Evolutionary conservation across 805 yeast genomes (phyloP).

Genomic region (Ogataea methylovora): DNA sequence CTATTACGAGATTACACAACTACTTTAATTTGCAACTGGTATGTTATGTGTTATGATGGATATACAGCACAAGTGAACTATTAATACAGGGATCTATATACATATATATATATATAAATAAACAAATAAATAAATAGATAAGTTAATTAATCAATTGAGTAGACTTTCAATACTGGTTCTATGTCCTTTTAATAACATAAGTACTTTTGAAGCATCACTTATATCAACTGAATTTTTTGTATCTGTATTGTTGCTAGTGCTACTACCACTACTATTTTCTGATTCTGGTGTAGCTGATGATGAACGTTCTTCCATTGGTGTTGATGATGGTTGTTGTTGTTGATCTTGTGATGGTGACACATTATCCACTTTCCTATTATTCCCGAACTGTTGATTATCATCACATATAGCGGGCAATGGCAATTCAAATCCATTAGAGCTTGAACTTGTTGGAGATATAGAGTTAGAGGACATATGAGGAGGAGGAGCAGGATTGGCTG

Average conservation of each 20-base stretch:
- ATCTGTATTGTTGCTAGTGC: not conserved
- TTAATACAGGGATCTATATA: too few relatives aligned
- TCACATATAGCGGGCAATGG: constrained; percentile 22
- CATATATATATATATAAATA: too few relatives aligned
- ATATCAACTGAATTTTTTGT: constrained; percentile 2
- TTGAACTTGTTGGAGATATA: too few relatives aligned
- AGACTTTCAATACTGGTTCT: constrained; percentile 13
- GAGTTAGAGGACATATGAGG: not conserved
- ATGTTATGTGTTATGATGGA: too few relatives aligned
- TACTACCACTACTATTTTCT: too few relatives aligned
- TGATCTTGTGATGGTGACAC: constrained; percentile 1
- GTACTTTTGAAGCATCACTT: constrained; percentile 11
- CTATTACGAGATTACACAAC: too few relatives aligned
- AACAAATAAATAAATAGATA: too few relatives aligned
- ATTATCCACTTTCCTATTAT: too few relatives aligned
- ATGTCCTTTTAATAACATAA: constrained; percentile 10
- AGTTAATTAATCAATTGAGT: constrained; percentile 11
- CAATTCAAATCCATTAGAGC: constrained; percentile 10
- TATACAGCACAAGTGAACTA: too few relatives aligned
- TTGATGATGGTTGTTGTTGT: not conserved
- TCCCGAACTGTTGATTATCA: too few relatives aligned
- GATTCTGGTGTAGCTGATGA: too few relatives aligned
- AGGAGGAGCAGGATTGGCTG: not conserved
- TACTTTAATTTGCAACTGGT: too few relatives aligned
- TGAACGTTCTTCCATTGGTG: not conserved